Evolutionary conservation across 768 basidiomycete species (phyloP), one percentile per base, ranked within the genome.

Genomic region (Galerina sulciceps): DNA sequence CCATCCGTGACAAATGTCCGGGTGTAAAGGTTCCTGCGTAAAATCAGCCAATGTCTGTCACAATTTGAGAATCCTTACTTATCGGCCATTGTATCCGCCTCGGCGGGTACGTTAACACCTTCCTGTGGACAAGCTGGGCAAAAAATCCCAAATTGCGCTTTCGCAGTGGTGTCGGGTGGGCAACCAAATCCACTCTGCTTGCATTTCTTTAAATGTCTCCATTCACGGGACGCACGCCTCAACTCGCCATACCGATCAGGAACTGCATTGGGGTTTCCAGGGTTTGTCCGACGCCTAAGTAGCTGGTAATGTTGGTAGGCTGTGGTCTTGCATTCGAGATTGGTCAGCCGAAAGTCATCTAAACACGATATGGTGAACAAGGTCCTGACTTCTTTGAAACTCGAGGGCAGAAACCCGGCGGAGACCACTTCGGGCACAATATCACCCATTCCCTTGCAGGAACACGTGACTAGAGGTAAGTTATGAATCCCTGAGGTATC

Each of bases 121-220:
- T 37, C 52, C 36, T 64, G 63, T 0, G 67, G 65, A 36, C 67
- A 69, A 1, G 65, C 60, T 0, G 63, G 53, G 36, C 67, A 69
- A 23, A 59, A 68, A 0, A 56, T 35, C 1, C 57, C 59, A 4
- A 68, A 46, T 31, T 59, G 59, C 0, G 53, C 63, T 8, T n/a
- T n/a, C n/a, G n/a, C n/a, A n/a, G n/a, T n/a, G n/a, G 6, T 15
- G 2, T 15, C 46, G 5, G 26, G 26, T 0, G 26, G 5, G 8
- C 8, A 8, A 5, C 26, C 26, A 8, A 8, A 31, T 31, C 26
- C 26, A 8, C 26, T 31, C 8, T 31, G 26, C 26, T 31, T 31
- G 0, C 4, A 2, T 8, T 31, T 31, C 2, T 31, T 31, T 8
- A 31, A 2, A 31, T 31, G 8, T 8, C 26, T 4, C 26, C 26